Conservation (phyloP, 23 red algal species). For the Agarophyton chilense region DNA sequence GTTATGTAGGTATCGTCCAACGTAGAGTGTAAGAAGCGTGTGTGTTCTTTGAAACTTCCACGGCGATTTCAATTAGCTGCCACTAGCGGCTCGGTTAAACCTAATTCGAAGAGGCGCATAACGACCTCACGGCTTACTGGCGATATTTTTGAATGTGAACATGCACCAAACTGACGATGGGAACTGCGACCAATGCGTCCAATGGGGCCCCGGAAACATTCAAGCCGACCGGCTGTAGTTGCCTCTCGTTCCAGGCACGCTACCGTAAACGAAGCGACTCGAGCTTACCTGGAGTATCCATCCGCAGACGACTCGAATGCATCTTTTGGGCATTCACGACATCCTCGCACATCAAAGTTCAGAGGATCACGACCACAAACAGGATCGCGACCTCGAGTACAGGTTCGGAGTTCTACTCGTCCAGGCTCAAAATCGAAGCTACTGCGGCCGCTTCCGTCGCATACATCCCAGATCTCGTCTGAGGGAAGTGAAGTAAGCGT, state of each 20-base stretch:
- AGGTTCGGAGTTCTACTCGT: not conserved
- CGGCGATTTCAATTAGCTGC: conserved; percentile 13
- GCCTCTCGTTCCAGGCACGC: not conserved
- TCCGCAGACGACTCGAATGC: not conserved
- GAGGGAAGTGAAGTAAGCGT: not conserved
- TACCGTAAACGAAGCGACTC: conserved; percentile 1
- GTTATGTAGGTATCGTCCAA: conserved; percentile 44
- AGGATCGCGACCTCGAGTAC: not conserved
- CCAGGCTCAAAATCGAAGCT: conserved; percentile 1
- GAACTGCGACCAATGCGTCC: not conserved
- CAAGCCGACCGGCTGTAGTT: not conserved
- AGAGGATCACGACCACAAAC: not conserved
- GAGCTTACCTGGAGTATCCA: conserved; percentile 10
- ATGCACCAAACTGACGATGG: not conserved
- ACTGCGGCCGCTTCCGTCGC: not conserved
- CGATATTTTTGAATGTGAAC: conserved; percentile 1
- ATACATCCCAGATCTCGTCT: not conserved
- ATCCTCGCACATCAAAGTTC: not conserved
- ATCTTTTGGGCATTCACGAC: not conserved
- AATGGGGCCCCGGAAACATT: conserved; percentile 22
- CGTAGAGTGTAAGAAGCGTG: conserved; percentile 3
- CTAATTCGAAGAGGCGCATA: conserved; percentile 25
- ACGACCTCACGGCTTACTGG: not conserved
- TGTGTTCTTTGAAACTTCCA: not conserved
- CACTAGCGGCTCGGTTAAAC: not conserved